Evolutionary conservation across 345 rosid species (phyloP).

Genomic region (Dimocarpus longan): DNA sequence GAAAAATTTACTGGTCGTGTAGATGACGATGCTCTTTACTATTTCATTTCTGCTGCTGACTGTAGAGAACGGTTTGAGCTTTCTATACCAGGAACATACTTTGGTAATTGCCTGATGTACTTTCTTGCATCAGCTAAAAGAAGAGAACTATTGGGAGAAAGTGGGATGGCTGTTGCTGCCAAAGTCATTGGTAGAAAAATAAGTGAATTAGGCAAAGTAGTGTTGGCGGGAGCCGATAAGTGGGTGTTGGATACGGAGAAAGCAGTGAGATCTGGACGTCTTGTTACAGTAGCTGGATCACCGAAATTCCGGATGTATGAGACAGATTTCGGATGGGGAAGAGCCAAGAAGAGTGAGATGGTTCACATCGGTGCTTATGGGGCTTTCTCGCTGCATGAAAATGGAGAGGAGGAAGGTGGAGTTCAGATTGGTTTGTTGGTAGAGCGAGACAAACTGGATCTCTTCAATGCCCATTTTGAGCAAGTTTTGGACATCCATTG

Average conservation of each 20-base stretch:
- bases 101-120: slow-evolving; percentile 45
- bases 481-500: neutral
- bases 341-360: slow-evolving; percentile 26
- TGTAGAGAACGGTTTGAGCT: slow-evolving; percentile 32
- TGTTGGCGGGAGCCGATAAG: slow-evolving; percentile 23
- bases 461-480: slow-evolving; percentile 9
- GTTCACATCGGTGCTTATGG: slow-evolving; percentile 22
- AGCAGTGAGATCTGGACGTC: slow-evolving; percentile 22
- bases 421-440: slow-evolving; percentile 34
- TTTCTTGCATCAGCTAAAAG: slow-evolving; percentile 29
- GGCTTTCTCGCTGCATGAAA: slow-evolving; percentile 17
- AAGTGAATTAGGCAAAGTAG: slow-evolving; percentile 21
- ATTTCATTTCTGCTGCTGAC: slow-evolving; percentile 24
- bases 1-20: neutral
- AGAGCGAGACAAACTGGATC: slow-evolving; percentile 15
- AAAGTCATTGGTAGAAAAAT: slow-evolving; percentile 27
- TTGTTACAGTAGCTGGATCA: slow-evolving; percentile 32
- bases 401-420: slow-evolving; percentile 27
- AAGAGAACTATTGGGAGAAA: slow-evolving; percentile 29
- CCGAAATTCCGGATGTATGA: slow-evolving; percentile 30
- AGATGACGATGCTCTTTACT: slow-evolving; percentile 8
- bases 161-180: slow-evolving; percentile 34
- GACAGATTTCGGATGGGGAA: slow-evolving; percentile 36
- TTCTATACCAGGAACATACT: slow-evolving; percentile 39
- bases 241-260: slow-evolving; percentile 18